Evolutionary conservation across 1,139 yeast genomes (phyloP).

Genomic region (Blastobotrys niveus): DNA sequence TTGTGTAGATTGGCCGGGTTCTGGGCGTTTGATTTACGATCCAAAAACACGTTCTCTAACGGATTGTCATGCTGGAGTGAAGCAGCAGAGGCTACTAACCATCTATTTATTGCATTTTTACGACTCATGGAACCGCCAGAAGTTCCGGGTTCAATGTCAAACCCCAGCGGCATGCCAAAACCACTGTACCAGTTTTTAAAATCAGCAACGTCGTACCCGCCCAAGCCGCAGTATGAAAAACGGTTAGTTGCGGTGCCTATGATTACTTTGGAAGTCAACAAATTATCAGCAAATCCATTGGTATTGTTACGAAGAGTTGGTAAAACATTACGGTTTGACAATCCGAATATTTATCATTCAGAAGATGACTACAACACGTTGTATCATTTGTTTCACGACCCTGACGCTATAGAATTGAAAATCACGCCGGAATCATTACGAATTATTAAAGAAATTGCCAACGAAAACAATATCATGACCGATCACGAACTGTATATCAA

Average conservation of each 20-base stretch:
- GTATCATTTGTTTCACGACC: conserved; percentile 64
- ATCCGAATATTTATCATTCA: conserved; percentile 62
- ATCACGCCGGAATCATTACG: conserved; percentile 72
- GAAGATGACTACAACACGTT: conserved; percentile 74
- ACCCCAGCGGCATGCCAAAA: conserved; percentile 13
- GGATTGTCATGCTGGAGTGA: conserved; percentile 66
- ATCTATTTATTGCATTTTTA: conserved; percentile 67
- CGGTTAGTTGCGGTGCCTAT: conserved; percentile 55
- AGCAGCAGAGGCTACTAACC: conserved; percentile 82
- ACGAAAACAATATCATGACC: conserved; percentile 28
- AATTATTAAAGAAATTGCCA: conserved; percentile 48
- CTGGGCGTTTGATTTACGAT: conserved; percentile 69
- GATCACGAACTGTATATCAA: conserved; percentile 28
- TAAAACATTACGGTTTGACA: conserved; percentile 62
- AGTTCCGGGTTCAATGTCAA: conserved; percentile 8
- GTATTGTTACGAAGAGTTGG: conserved; percentile 57
- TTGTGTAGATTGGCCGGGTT: conserved; percentile 76
- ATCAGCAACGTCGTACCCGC: conserved; percentile 33
- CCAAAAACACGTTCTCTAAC: conserved; percentile 47
- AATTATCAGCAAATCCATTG: conserved; percentile 53
- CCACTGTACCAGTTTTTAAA: conserved; percentile 13
- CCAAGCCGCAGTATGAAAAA: conserved; percentile 26
- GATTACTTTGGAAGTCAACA: conserved; percentile 60
- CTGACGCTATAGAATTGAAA: conserved; percentile 54
- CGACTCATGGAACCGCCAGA: conserved; percentile 51